A percentile compares a stretch with the other conserved stretches of the same genome.
Conservation (phyloP, 345 rosid genomes). For the Raphanus sativus region DNA sequence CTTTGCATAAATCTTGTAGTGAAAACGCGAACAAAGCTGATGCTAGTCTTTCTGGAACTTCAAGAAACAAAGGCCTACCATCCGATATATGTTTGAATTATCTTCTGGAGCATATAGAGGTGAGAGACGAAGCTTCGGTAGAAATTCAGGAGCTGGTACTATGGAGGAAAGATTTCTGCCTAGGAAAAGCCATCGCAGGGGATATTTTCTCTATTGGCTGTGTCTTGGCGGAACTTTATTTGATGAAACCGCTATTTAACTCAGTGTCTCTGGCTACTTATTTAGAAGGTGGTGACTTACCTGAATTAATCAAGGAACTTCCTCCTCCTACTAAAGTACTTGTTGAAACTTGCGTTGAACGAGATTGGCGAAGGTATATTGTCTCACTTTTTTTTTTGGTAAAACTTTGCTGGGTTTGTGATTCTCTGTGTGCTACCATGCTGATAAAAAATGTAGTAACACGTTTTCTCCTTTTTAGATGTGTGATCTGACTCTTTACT, state of each 20-base stretch:
- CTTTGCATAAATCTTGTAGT: slow-evolving; percentile 36
- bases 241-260: slow-evolving; percentile 73
- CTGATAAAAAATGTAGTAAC: slow-evolving; percentile 23
- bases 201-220: slow-evolving; percentile 88
- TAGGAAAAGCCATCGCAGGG: slow-evolving; percentile 47
- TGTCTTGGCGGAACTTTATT: slow-evolving; percentile 78
- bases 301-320: slow-evolving; percentile 65
- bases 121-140: slow-evolving; percentile 49
- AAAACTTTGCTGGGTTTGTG: slow-evolving; percentile 5
- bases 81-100: slow-evolving; percentile 48
- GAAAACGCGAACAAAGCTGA: slow-evolving; percentile 36
- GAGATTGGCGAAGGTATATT: slow-evolving; percentile 67
- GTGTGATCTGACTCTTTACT: slow-evolving; percentile 18
- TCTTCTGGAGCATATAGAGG: slow-evolving; percentile 74
- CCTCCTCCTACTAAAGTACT: slow-evolving; percentile 66
- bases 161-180: slow-evolving; percentile 60
- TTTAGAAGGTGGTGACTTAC: slow-evolving; percentile 52
- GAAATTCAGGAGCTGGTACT: slow-evolving; percentile 67
- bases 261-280: slow-evolving; percentile 58
- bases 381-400: slow-evolving; percentile 2
- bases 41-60: slow-evolving; percentile 39
- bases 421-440: slow-evolving; percentile 1
- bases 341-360: slow-evolving; percentile 75
- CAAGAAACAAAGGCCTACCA: slow-evolving; percentile 38
- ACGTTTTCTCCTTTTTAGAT: neutral